Evolutionary conservation across 1,139 yeast genomes (phyloP).

Genomic region (Geotrichum bryndzae): DNA sequence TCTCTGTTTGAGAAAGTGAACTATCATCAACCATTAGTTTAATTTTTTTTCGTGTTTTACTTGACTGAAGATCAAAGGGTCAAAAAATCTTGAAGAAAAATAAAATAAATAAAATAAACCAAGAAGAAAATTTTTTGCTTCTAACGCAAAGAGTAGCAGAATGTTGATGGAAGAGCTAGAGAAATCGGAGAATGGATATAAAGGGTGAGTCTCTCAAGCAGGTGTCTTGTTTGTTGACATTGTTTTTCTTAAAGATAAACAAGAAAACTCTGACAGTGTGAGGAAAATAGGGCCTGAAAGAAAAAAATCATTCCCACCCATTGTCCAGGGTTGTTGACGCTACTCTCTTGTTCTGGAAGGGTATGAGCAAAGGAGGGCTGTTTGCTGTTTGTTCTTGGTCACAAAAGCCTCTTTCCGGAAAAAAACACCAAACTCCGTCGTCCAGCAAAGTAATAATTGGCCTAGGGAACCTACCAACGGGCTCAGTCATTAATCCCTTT

Average conservation of each 20-base stretch:
- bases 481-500: background rate
- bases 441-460: background rate
- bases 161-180: no score
- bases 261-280: no score
- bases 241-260: no score
- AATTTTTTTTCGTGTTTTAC: background rate
- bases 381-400: background rate
- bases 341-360: background rate
- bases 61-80: background rate
- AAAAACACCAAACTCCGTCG: background rate
- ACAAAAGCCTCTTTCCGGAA: background rate
- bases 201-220: no score
- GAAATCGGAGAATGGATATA: no score
- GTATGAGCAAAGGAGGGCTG: background rate
- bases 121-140: background rate
- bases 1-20: background rate
- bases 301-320: no score
- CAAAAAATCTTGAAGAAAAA: background rate
- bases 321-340: background rate
- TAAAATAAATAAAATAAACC: background rate
- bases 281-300: no score
- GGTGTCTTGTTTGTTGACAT: no score
- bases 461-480: background rate
- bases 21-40: background rate
- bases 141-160: no score